Evolutionary conservation across 2,329 filamentous ascomycete genomes (phyloP), one percentile per base, ranked within the genome.

Genomic region (Paraphaeosphaeria sporulosa): DNA sequence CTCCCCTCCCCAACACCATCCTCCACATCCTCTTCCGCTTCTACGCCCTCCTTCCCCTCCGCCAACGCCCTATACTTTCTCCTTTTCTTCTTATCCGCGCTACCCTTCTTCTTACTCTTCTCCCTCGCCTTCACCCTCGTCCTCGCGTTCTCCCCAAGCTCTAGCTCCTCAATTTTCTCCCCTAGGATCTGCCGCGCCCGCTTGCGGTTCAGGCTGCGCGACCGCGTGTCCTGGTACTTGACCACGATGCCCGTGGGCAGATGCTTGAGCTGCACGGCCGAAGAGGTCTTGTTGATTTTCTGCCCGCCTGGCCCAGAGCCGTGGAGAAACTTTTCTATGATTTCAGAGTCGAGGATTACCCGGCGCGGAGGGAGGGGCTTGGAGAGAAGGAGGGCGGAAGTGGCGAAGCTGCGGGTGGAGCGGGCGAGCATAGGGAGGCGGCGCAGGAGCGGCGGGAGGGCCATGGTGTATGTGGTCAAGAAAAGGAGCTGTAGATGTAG

Each of bases 231-330:
- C 79, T 99, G 95, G 58, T 88, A 94, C 81, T 99, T 99, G 64
- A 99, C 87, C 15, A 98, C 94, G 55, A 97, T 88, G 62, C 94
- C 94, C 0, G 94, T 96, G 6, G 94, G 93, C 17, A 91, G 81
- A 78, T 99, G 95, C 68, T 90, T 95, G 38, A 99, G 84, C 76
- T 99, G 95, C 2, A 97, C 94, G 40, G 94, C 94, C 0, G 92
- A 97, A 66, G 89, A 93, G 27, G 95, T 99, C 87, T 99, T 99
- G 81, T 99, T 99, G 81, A 98, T 98, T 77, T 97, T 97, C 76
- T 99, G 95, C 0, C 95, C 95, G 25, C 95, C 95, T 0, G 95
- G 94, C 1, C 95, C 95, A 68, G 88, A 91, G 70, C 95, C 95
- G 76, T 95, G 96, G 62, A 99, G 84, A 79, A 96, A 98, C 44